Conservation (phyloP, 805 yeast species). For the Starmerella lactis-condensi region DNA sequence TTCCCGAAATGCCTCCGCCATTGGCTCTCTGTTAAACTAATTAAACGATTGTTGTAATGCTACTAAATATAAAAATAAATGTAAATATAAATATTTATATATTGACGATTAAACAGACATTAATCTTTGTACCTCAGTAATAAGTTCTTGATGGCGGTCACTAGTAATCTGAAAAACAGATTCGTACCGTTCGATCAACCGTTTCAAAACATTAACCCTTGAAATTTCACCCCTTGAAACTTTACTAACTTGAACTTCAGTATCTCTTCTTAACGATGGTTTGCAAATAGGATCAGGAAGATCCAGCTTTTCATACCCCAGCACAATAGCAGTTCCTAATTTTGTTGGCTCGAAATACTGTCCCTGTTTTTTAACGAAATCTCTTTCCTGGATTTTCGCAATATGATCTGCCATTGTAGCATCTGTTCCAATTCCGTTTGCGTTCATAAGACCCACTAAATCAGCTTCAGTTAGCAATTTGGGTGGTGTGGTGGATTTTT, state of each 20-base stretch:
- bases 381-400: conserved; percentile 50
- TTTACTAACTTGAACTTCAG: conserved; percentile 47
- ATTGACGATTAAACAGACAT: neutral
- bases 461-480: conserved; percentile 77
- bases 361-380: conserved; percentile 36
- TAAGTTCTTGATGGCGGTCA: conserved; percentile 3
- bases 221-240: conserved; percentile 49
- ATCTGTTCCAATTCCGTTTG: conserved; percentile 94
- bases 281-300: conserved; percentile 64
- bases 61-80: neutral
- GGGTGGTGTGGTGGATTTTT: conserved; percentile 72
- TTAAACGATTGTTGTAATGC: too few species aligned
- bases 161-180: conserved; percentile 11
- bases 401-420: conserved; percentile 98
- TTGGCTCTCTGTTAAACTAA: conserved; percentile 15
- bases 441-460: conserved; percentile 82
- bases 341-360: conserved; percentile 48
- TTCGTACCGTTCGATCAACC: conserved; percentile 13
- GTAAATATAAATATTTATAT: neutral
- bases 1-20: conserved; percentile 23
- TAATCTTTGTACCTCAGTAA: conserved; percentile 9
- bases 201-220: conserved; percentile 21
- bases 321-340: conserved; percentile 71
- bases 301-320: conserved; percentile 68
- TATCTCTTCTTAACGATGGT: conserved; percentile 63